Percentiles rank a stretch among this genome's conserved stretches.
phyloP scores from a whole-genome alignment of 208 protist genomes.

The Kentomonas sorsogonicus region DNA sequence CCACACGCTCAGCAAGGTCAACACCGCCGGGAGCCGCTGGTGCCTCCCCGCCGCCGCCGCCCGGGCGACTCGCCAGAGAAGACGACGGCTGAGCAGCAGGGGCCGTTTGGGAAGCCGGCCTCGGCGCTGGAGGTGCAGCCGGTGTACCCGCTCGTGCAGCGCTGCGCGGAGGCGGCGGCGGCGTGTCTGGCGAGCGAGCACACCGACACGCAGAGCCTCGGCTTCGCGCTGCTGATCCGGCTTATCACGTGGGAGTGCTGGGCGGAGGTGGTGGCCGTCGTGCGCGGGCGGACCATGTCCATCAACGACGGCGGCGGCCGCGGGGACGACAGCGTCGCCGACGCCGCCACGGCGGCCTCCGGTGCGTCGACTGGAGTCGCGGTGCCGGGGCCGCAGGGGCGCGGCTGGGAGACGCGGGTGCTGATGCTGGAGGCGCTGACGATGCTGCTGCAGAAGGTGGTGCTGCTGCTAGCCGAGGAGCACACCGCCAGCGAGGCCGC shows the following conservation, averaged over 20 bases:
- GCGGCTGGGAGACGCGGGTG: constrained; percentile 12
- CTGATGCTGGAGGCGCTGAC: constrained; percentile 16
- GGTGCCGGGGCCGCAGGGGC: neutral
- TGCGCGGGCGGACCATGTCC: too few species aligned
- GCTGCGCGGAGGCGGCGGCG: neutral
- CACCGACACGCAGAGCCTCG: neutral
- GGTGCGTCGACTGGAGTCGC: neutral
- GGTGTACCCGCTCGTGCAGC: neutral
- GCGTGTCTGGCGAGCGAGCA: too few species aligned
- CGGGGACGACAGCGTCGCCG: too few species aligned
- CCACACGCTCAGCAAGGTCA: neutral
- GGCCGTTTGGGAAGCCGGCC: neutral
- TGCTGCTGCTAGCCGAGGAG: neutral
- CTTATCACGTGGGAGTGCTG: neutral
- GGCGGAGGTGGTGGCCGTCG: constrained; percentile 2
- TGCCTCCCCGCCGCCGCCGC: neutral
- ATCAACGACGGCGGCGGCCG: too few species aligned
- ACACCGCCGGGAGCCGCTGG: neutral
- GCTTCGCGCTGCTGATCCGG: neutral
- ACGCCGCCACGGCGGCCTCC: constrained; percentile 1
- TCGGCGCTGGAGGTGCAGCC: neutral
- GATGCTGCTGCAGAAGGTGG: constrained; percentile 2
- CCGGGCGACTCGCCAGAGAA: too few species aligned
- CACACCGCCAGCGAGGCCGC: too few species aligned
- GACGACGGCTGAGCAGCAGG: neutral